phyloP scores from a whole-genome alignment of 2,329 filamentous ascomycete genomes.

The Simplicillium sp. region DNA sequence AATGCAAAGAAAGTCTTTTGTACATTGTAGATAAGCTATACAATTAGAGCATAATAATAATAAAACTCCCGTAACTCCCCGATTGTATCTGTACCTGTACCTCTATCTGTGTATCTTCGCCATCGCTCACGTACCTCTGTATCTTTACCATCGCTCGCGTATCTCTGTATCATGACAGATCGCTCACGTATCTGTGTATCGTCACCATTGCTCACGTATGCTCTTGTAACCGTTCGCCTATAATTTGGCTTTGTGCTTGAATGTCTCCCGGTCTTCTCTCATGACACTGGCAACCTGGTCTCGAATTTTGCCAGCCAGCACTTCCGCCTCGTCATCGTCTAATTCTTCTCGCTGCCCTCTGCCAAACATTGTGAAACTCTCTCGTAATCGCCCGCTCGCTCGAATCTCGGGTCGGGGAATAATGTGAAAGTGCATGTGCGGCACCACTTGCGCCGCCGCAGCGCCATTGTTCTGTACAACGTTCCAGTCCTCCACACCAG shows the following conservation, averaged over 20 bases:
- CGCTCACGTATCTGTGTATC: too few relatives aligned
- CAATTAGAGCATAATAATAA: too few relatives aligned
- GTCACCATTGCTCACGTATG: too few relatives aligned
- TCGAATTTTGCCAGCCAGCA: conserved; percentile 47
- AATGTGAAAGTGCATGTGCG: conserved; percentile 90
- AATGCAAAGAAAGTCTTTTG: too few relatives aligned
- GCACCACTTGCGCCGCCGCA: conserved; percentile 83
- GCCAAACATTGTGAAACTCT: conserved; percentile 78
- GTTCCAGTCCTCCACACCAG: conserved; percentile 80
- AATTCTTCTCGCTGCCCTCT: conserved; percentile 62
- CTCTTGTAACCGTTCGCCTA: conserved; percentile 12
- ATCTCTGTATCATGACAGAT: too few relatives aligned
- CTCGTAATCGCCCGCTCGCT: conserved; percentile 40
- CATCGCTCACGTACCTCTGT: too few relatives aligned
- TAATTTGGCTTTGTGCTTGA: conserved; percentile 23
- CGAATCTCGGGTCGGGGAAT: conserved; percentile 71
- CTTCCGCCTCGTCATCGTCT: conserved; percentile 63
- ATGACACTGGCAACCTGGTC: conserved; percentile 37
- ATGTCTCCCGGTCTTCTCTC: conserved; percentile 25
- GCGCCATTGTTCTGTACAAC: conserved; percentile 93
- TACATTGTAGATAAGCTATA: too few relatives aligned
- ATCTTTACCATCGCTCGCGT: too few relatives aligned
- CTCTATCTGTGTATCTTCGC: too few relatives aligned
- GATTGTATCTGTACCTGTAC: too few relatives aligned
- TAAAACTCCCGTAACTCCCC: too few relatives aligned